phyloP scores from a whole-genome alignment of 1,139 yeast species.

The Candida sanyaensis region DNA sequence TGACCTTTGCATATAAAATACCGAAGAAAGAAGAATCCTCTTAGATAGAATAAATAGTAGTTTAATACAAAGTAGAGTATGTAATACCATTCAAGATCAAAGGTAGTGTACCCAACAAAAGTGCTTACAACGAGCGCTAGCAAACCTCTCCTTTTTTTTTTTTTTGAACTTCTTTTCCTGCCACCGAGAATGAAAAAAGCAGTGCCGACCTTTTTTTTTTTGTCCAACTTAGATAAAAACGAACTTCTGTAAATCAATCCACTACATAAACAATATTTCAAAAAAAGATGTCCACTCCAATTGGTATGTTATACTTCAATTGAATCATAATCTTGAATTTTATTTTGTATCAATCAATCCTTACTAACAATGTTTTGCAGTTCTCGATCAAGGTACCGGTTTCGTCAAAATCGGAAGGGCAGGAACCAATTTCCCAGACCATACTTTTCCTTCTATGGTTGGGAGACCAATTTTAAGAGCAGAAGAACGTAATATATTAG shows the following conservation, averaged over 20 bases:
- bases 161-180: neutral
- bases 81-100: neutral
- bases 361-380: constrained; percentile 31
- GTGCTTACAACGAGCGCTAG: neutral
- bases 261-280: neutral
- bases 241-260: neutral
- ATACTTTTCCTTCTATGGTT: constrained; percentile 97
- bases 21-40: neutral
- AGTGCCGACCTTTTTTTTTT: constrained; percentile 3
- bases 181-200: constrained; percentile 3
- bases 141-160: neutral
- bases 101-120: neutral
- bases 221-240: constrained; percentile 1
- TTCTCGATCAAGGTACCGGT: constrained; percentile 99
- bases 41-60: neutral
- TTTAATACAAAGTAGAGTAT: neutral
- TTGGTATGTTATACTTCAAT: constrained; percentile 46
- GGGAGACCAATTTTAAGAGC: constrained; percentile 98
- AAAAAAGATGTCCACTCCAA: constrained; percentile 8
- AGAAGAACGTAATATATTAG: constrained; percentile 73
- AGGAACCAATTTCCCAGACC: constrained; percentile 96
- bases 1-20: constrained; percentile 73
- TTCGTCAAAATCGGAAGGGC: constrained; percentile 94
- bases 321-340: neutral
- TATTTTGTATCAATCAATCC: neutral